Evolutionary conservation across 1,139 yeast species (phyloP).

Genomic region (Saccharomycopsis hybrid): DNA sequence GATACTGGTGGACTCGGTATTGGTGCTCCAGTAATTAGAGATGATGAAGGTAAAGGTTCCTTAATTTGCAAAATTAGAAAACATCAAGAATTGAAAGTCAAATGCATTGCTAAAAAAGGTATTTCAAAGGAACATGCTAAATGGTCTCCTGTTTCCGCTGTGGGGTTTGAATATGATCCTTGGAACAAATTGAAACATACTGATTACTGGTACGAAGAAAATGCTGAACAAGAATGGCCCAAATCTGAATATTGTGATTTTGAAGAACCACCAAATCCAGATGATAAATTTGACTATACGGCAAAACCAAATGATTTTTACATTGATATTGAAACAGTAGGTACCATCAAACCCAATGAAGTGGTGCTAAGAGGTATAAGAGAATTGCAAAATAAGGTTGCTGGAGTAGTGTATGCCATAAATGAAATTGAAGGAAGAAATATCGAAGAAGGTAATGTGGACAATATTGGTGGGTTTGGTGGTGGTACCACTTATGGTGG

Average conservation of each 20-base stretch:
- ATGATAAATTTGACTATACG: constrained; percentile 76
- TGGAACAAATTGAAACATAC: constrained; percentile 97
- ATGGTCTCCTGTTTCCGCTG: constrained; percentile 97
- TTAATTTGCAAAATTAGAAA: constrained; percentile 84
- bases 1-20: constrained; percentile 38
- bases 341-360: constrained; percentile 81
- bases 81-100: constrained; percentile 83
- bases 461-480: constrained; percentile 43
- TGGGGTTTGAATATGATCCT: constrained; percentile 98
- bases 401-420: constrained; percentile 78
- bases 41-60: constrained; percentile 73
- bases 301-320: constrained; percentile 81
- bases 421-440: constrained; percentile 41
- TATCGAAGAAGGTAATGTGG: constrained; percentile 35
- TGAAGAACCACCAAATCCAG: constrained; percentile 93
- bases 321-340: constrained; percentile 87
- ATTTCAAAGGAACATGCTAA: constrained; percentile 98
- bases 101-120: constrained; percentile 96
- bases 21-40: constrained; percentile 84
- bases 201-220: constrained; percentile 93
- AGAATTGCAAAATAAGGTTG: constrained; percentile 83
- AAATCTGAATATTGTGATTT: constrained; percentile 80
- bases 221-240: constrained; percentile 91
- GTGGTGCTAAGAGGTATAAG: constrained; percentile 79
- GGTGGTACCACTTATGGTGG: constrained; percentile 36